Base-by-base conservation (phyloP, 176 grass and related monocot genomes). In the Puya raimondii region DNA sequence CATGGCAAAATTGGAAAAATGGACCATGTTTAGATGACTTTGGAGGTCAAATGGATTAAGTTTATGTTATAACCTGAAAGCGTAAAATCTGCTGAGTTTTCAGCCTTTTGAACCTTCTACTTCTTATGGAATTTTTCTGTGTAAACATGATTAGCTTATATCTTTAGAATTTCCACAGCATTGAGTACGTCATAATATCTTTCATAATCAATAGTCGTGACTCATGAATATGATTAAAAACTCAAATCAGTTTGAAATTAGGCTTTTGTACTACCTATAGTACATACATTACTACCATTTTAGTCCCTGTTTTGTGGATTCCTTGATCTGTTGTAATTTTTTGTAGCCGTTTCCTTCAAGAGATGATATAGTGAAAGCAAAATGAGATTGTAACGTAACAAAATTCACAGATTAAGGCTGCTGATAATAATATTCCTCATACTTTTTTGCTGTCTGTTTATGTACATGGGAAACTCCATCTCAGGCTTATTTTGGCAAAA, bases 401-500 rank as follows among this genome's bases (percentile, higher is more conserved):
- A 42, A 7, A 42, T 42, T 42, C 33, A 42, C 33, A 42, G 4
- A 42, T 42, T 42, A 42, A 5, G 33, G 33, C 33, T 42, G 5
- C 33, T 42, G 33, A 42, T 6, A 5, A 42, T 42, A 42, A 42
- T 42, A 42, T 6, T 42, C 7, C 4, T 42, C 4, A 42, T 42
- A 42, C 33, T 42, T 42, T 7, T 42, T 42, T 42, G 33, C 33
- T 42, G 33, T 42, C 4, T 61, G 16, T 61, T 10, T 61, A 16
- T 18, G 56, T 61, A 61, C n/a, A 4, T 12, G 12, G 6, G 16
- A 56, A 5, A 14, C 4, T 56, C n/a, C 56, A 59, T 59, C n/a
- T 48, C 47, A 77, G 65, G 59, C 73, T 48, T 88, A 67, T 12
- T 70, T 23, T 80, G 11, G 15, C 56, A 50, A 65, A 13, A 12